Evolutionary conservation across 495 filamentous ascomycete genomes (phyloP), one percentile per base, ranked within the genome.

Genomic region (Hypoxylon fuscum): DNA sequence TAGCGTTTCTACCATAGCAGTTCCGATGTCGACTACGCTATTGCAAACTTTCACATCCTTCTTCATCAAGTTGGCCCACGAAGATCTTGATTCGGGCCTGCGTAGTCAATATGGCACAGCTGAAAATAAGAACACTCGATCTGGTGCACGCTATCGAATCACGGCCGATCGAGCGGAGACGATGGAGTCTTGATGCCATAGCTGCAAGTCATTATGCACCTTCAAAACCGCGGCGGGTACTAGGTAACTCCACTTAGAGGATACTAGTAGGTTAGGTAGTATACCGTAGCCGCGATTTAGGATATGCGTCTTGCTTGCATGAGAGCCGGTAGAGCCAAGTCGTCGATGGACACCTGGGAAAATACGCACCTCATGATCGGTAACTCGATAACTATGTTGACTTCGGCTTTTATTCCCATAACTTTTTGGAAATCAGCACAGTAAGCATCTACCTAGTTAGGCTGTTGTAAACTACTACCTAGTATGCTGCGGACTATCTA

Each of bases 161-260:
- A 22, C 20, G 15, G 53, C 41, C 23, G 25, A 14, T 7, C 6
- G 49, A 29, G 45, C 31, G 29, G 47, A 51, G 47, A 40, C 11
- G 34, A 40, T 48, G 27, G 25, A 31, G 22, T 41, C 11, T 41
- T 11, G n/a, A 43, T 42, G 34, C 47, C 29, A 48, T 58, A 42
- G 8, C 54, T 55, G 61, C 55, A 45, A 55, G 61, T 55, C 55
- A 64, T 64, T 55, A 55, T 64, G 61, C 49, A 35, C 49, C 25
- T 38, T 54, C 3, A 20, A 29, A 9, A 25, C 9, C 14, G 37
- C 23, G 21, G 54, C 54, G 41, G 60, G 44, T 53, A 48, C 60
- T 40, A 40, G 37, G 15, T 18, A 21, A 25, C 41, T 58, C 53
- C 60, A 64, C 60, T 42, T 31, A 34, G 47, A 57, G 32, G 40